Evolutionary conservation across 352 stramenopile species (phyloP).

Genomic region (Globisporangium emineosum): DNA sequence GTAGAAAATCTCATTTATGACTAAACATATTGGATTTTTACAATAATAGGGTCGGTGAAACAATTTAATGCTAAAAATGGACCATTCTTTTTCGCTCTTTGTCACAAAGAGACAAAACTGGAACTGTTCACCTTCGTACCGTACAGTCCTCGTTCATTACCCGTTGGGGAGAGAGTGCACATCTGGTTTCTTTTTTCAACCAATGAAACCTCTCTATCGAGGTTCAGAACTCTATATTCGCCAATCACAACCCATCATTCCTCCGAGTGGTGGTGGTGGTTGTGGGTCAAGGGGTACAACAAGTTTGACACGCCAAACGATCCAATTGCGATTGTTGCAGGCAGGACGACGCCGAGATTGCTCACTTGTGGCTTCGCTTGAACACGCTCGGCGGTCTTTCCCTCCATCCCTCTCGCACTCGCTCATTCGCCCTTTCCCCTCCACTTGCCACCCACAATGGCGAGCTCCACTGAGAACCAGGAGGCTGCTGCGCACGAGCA

Average conservation of each 20-base stretch:
- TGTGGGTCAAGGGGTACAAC: conserved; percentile 2
- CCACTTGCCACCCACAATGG: conserved; percentile 7
- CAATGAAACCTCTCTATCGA: background rate
- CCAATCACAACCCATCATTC: background rate
- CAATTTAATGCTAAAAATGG: background rate
- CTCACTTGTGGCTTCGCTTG: conserved; percentile 10
- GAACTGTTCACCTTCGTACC: background rate
- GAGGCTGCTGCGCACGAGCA: conserved; percentile 21
- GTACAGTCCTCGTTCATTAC: background rate
- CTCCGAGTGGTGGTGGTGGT: background rate
- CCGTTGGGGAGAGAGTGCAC: background rate
- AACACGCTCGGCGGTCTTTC: background rate
- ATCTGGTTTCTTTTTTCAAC: conserved; percentile 3
- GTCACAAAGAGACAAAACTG: background rate
- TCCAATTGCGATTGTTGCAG: background rate
- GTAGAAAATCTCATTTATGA: background rate
- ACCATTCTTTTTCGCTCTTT: background rate
- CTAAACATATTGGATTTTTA: background rate
- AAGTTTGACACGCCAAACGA: conserved; percentile 10
- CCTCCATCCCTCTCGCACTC: background rate
- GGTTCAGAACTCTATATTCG: background rate
- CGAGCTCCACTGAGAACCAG: conserved; percentile 9
- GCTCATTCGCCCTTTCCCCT: background rate
- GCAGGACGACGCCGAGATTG: background rate
- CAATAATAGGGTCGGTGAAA: background rate